These are phyloP conservation scores for Trebouxia sp. DNA, from an alignment of 139 green algal genomes.

Conservation along the genomic window DNA sequence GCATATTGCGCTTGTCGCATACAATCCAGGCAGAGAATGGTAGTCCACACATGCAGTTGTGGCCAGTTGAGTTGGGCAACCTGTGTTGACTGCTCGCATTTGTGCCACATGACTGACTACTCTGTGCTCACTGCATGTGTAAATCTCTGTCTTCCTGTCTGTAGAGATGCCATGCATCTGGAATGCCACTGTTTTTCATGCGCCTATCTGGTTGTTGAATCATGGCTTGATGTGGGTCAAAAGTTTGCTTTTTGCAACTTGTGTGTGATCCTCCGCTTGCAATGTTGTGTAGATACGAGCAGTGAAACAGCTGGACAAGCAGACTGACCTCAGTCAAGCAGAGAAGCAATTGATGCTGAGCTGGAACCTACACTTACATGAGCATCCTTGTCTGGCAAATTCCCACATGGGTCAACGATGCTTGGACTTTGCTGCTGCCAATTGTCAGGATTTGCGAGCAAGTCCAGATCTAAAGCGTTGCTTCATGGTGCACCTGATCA, in stretches of 20 bases:
- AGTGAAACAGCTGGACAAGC: background rate
- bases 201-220: background rate
- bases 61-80: background rate
- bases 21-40: background rate
- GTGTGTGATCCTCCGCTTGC: too few species aligned
- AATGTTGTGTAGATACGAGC: background rate
- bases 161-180: background rate
- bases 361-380: conserved; percentile 17
- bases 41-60: background rate
- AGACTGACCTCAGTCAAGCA: background rate
- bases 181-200: background rate
- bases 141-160: background rate
- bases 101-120: background rate
- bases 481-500: conserved; percentile 27
- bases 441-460: background rate
- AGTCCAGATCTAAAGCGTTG: background rate
- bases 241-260: too few species aligned
- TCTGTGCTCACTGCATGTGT: too few species aligned
- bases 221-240: background rate
- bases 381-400: background rate
- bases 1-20: background rate
- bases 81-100: background rate
- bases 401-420: background rate
- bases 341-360: conserved; percentile 23
- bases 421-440: background rate